Conservation (phyloP, 23 red algal species). For the Chondrus crispus region DNA sequence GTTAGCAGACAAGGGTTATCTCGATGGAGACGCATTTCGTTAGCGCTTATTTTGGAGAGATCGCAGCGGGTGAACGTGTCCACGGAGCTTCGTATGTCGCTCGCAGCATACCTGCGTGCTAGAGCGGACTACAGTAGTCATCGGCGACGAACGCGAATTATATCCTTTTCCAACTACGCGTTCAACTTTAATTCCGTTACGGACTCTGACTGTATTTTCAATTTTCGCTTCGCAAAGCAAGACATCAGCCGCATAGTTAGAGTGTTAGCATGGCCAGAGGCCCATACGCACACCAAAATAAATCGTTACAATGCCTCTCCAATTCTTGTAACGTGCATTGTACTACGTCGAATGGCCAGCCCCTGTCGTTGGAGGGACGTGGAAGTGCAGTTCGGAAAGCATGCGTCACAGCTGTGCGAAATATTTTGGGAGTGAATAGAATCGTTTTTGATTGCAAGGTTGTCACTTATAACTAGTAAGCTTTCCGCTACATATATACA, state of each 20-base stretch:
- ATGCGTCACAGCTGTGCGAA: not conserved
- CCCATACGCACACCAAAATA: not conserved
- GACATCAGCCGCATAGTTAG: not conserved
- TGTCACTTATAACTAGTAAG: too few species aligned
- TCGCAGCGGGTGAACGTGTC: too few species aligned
- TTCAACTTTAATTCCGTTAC: too few species aligned
- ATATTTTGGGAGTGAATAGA: constrained; percentile 1
- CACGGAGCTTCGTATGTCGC: too few species aligned
- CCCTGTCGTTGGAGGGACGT: not conserved
- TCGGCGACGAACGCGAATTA: too few species aligned
- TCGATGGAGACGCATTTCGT: too few species aligned
- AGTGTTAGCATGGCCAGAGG: not conserved
- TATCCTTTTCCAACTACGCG: too few species aligned
- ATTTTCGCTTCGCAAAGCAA: not conserved
- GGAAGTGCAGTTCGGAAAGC: not conserved
- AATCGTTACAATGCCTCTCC: not conserved
- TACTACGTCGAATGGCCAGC: not conserved
- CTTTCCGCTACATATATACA: not conserved
- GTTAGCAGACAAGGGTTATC: too few species aligned
- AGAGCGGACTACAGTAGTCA: too few species aligned
- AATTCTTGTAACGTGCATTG: not conserved
- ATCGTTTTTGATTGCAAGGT: not conserved
- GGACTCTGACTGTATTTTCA: too few species aligned
- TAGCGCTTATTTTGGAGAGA: too few species aligned
- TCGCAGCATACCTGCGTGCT: too few species aligned